Evolutionary conservation across 2,329 filamentous ascomycete species (phyloP), one percentile per base, ranked within the genome.

Genomic region (Botrytis hyacinthi): DNA sequence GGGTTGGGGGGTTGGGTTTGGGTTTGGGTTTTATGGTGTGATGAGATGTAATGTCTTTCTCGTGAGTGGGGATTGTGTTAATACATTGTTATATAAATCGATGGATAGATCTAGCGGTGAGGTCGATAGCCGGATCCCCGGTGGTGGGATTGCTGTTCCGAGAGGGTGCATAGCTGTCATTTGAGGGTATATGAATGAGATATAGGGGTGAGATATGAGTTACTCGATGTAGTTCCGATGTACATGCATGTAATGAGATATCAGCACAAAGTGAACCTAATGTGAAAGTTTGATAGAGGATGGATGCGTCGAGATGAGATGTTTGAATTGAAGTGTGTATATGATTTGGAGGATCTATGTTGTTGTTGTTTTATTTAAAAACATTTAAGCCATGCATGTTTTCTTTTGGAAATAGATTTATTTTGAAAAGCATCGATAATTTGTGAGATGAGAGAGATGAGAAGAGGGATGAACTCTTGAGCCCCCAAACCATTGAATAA

Each of bases 391-490:
- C 5, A 14, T n/a, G 10, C 0, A n/a, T 51, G 14, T 3, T 10
- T 51, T 51, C 26, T n/a, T 14, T 1, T 6, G 10, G 2, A n/a
- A 14, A n/a, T 6, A 0, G 0, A 1, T 51, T n/a, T 51, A 3
- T 4, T n/a, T 51, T n/a, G 6, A 0, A 51, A 51, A n/a, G 48
- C 10, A 51, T 26, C 1, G 22, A 51, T 42, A 1, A 51, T 26
- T 51, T 51, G 2, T n/a, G 10, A 51, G 4, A 10, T 12, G 46
- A 51, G 1, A n/a, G 2, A 51, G 22, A 14, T n/a, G 10, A 26
- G 22, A 51, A 48, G 20, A 48, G 10, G 20, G 10, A 48, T 48
- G 46, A 26, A 48, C 10, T 20, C 3, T 44, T 44, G 18, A 44
- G 2, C 40, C 12, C 40, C 14, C 4, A 4, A 35, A 12, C 8